Evolutionary conservation across 352 stramenopile genomes (phyloP).

Genomic region (Phytopythium oedochilum): DNA sequence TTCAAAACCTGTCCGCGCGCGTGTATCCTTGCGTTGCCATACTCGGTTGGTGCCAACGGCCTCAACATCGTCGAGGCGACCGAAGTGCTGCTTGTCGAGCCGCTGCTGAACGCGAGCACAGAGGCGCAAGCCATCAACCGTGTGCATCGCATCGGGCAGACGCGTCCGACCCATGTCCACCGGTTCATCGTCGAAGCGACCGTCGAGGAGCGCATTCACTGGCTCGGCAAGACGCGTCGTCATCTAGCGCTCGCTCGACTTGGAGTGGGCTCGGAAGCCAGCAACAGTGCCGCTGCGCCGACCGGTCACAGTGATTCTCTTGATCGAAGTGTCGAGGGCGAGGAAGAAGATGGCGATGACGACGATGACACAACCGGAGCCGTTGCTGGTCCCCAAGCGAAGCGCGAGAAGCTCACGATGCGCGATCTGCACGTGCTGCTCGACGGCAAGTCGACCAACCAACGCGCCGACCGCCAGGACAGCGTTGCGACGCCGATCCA

Average conservation of each 20-base stretch:
- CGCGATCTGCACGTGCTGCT: constrained; percentile 41
- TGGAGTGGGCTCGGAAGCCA: background rate
- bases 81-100: constrained; percentile 90
- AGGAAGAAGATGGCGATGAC: constrained; percentile 12
- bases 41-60: constrained; percentile 88
- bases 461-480: background rate
- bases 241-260: background rate
- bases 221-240: constrained; percentile 11
- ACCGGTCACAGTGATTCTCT: background rate
- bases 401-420: constrained; percentile 50
- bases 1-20: constrained; percentile 48
- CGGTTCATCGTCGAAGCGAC: constrained; percentile 87
- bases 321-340: constrained; percentile 1
- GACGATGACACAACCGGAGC: constrained; percentile 23
- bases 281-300: too few relatives aligned
- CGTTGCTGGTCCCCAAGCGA: constrained; percentile 38
- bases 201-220: constrained; percentile 87
- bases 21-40: constrained; percentile 69
- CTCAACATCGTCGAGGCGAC: constrained; percentile 92
- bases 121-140: constrained; percentile 88
- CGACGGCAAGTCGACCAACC: constrained; percentile 9
- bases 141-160: constrained; percentile 90
- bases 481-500: background rate
- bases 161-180: constrained; percentile 72
- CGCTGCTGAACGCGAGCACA: constrained; percentile 80